Conservation (phyloP, 192 early-diverging fungal species). For the Dissophora globulifera region DNA sequence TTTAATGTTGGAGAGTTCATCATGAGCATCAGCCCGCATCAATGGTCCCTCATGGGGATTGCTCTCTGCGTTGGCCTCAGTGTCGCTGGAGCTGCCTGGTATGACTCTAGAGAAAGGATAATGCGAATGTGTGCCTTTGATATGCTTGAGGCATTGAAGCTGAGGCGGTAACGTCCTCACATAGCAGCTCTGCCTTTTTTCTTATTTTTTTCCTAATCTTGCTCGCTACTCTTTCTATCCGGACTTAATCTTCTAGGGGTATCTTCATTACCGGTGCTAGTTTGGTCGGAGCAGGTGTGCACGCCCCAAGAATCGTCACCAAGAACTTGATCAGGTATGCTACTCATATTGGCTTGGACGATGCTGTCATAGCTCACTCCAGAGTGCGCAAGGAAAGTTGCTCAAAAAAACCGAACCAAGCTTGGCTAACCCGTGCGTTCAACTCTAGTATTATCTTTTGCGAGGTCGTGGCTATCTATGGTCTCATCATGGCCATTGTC, state of each 20-base stretch:
- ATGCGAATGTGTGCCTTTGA: too few relatives aligned
- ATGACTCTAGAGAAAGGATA: background rate
- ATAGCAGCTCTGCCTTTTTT: conserved; percentile 10
- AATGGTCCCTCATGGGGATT: conserved; percentile 90
- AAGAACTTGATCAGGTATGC: conserved; percentile 97
- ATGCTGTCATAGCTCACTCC: too few relatives aligned
- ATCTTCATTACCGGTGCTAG: conserved; percentile 94
- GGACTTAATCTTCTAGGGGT: too few relatives aligned
- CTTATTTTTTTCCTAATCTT: conserved; percentile 2
- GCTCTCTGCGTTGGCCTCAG: conserved; percentile 86
- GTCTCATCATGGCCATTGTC: conserved; percentile 98
- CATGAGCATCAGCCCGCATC: conserved; percentile 80
- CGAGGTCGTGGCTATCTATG: conserved; percentile 99
- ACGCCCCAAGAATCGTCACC: conserved; percentile 91
- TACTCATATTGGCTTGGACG: too few relatives aligned
- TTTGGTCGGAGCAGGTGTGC: conserved; percentile 90
- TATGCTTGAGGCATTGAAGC: too few relatives aligned
- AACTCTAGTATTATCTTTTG: conserved; percentile 92
- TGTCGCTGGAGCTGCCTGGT: conserved; percentile 96
- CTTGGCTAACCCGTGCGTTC: background rate
- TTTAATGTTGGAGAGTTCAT: conserved; percentile 91
- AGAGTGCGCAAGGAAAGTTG: too few relatives aligned
- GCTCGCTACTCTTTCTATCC: too few relatives aligned
- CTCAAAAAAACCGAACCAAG: too few relatives aligned
- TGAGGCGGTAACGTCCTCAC: too few relatives aligned